phyloP scores from a whole-genome alignment of 2,329 filamentous ascomycete species.

The Teratosphaeria destructans region DNA sequence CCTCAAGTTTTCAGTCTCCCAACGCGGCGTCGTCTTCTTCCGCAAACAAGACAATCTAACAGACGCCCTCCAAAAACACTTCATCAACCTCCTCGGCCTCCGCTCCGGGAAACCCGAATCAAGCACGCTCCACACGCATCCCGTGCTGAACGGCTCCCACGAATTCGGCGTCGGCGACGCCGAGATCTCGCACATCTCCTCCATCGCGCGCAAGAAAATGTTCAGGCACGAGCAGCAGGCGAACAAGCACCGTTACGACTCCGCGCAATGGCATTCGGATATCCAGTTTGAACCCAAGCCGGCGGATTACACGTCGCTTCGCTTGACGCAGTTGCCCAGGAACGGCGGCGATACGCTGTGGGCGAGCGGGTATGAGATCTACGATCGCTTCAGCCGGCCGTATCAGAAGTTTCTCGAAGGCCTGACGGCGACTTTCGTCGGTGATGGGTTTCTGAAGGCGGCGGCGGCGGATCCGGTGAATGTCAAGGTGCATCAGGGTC shows the following conservation, averaged over 20 bases:
- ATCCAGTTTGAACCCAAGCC: slow-evolving; percentile 33
- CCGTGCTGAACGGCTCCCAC: slow-evolving; percentile 39
- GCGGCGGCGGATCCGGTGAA: slow-evolving; percentile 36
- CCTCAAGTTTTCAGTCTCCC: slow-evolving; percentile 42
- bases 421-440: slow-evolving; percentile 37
- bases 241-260: slow-evolving; percentile 7
- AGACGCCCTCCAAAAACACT: slow-evolving; percentile 53
- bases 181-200: slow-evolving; percentile 31
- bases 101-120: slow-evolving; percentile 48
- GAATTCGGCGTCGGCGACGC: slow-evolving; percentile 29
- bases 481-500: slow-evolving; percentile 15
- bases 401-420: slow-evolving; percentile 50
- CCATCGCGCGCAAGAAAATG: slow-evolving; percentile 24
- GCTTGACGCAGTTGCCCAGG: slow-evolving; percentile 25
- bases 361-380: slow-evolving; percentile 47
- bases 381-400: slow-evolving; percentile 43
- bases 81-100: slow-evolving; percentile 50
- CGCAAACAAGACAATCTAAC: slow-evolving; percentile 51
- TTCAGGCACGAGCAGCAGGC: slow-evolving; percentile 7
- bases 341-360: slow-evolving; percentile 31
- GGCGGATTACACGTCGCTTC: slow-evolving; percentile 31
- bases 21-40: slow-evolving; percentile 62
- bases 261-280: slow-evolving; percentile 41
- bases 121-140: slow-evolving; percentile 52
- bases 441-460: slow-evolving; percentile 25